Evolutionary conservation across 164 flowering plant species (phyloP).

Genomic region (Houttuynia cordata): DNA sequence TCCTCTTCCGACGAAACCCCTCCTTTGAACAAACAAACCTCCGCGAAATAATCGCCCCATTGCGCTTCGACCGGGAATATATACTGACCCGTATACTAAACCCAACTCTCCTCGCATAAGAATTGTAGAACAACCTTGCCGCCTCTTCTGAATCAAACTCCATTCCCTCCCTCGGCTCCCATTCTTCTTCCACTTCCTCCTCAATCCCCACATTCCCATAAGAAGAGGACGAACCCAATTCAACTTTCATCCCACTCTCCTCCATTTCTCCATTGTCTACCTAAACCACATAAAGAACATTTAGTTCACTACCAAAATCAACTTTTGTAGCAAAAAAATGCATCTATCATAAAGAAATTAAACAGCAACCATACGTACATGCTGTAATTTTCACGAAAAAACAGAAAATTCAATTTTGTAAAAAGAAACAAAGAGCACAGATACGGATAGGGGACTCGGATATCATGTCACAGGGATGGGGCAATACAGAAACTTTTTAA

Average conservation of each 20-base stretch:
- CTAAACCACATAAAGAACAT: neutral
- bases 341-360: too few species aligned
- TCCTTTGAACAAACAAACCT: slow-evolving; percentile 34
- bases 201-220: neutral
- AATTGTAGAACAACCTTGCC: slow-evolving; percentile 37
- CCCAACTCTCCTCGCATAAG: slow-evolving; percentile 38
- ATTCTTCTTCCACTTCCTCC: neutral
- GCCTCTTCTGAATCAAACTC: slow-evolving; percentile 40
- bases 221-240: neutral
- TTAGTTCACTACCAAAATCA: too few species aligned
- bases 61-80: slow-evolving; percentile 15
- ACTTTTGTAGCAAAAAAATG: too few species aligned
- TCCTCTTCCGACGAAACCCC: slow-evolving; percentile 23
- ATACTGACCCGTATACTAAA: slow-evolving; percentile 32
- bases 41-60: slow-evolving; percentile 29
- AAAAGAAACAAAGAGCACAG: too few species aligned
- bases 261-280: slow-evolving; percentile 1
- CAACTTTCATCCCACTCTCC: neutral
- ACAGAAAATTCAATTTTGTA: too few species aligned
- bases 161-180: slow-evolving; percentile 32
- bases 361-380: too few species aligned
- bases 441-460: too few species aligned
- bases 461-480: too few species aligned
- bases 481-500: too few species aligned
- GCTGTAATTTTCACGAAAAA: too few species aligned